Percentiles rank a stretch among this genome's conserved stretches.
These are phyloP conservation scores for Alternaria conjuncta DNA, from an alignment of 2,329 filamentous ascomycete genomes.

Conservation along the genomic window DNA sequence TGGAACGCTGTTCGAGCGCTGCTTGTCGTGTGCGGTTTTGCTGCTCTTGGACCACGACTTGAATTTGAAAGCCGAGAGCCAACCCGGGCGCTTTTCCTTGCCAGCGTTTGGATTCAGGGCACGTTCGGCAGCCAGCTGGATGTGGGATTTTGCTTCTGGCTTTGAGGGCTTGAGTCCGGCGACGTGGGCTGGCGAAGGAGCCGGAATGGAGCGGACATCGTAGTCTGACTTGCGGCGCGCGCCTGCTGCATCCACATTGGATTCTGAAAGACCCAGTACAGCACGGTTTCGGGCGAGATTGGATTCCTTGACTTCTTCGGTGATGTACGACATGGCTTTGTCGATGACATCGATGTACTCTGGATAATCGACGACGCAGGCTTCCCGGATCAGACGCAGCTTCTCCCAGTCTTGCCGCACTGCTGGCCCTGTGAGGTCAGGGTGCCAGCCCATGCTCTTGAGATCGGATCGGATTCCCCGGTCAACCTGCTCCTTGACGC, in stretches of 20 bases:
- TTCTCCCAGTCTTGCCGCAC: slow-evolving; percentile 49
- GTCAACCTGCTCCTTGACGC: slow-evolving; percentile 53
- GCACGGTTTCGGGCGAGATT: slow-evolving; percentile 27
- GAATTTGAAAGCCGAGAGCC: slow-evolving; percentile 39
- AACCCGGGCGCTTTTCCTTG: slow-evolving; percentile 39
- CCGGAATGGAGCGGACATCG: slow-evolving; percentile 19
- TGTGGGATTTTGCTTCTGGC: slow-evolving; percentile 24
- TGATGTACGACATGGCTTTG: slow-evolving; percentile 53
- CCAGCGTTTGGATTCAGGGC: slow-evolving; percentile 22
- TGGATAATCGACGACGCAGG: slow-evolving; percentile 52
- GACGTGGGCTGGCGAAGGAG: background rate
- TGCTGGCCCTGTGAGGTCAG: slow-evolving; percentile 47
- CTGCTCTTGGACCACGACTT: slow-evolving; percentile 36
- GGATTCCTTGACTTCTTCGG: slow-evolving; percentile 40
- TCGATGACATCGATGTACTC: slow-evolving; percentile 53
- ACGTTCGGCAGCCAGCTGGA: slow-evolving; percentile 31
- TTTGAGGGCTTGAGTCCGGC: background rate
- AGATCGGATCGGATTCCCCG: slow-evolving; percentile 54
- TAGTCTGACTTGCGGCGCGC: slow-evolving; percentile 33
- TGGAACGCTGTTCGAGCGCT: slow-evolving; percentile 30
- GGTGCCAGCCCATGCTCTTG: slow-evolving; percentile 57
- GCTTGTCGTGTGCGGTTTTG: slow-evolving; percentile 21
- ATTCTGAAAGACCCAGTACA: slow-evolving; percentile 17
- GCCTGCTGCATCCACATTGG: slow-evolving; percentile 10
- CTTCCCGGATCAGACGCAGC: slow-evolving; percentile 53